Conservation (phyloP, 2,329 filamentous ascomycete genomes). For the Fusarium devonianum region DNA sequence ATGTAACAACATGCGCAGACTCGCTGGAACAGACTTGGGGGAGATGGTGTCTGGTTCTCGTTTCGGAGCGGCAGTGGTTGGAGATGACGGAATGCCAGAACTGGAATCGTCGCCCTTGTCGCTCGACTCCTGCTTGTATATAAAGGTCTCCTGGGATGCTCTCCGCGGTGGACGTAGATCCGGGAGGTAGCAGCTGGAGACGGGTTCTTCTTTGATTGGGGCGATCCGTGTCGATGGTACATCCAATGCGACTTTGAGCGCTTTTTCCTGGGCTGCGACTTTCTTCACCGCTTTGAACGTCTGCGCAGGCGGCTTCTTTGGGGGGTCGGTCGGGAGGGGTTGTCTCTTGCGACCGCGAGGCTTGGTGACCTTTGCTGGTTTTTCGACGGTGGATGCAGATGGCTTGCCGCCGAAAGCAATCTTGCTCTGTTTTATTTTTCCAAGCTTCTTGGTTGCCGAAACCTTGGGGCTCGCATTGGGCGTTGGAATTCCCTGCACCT, state of each 20-base stretch:
- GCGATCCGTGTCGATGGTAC: constrained; percentile 6
- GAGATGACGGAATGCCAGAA: constrained; percentile 31
- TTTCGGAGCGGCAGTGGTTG: constrained; percentile 20
- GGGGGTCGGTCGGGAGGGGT: constrained; percentile 47
- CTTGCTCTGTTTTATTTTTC: constrained; percentile 60
- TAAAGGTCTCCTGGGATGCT: constrained; percentile 27
- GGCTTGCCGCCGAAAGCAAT: constrained; percentile 52
- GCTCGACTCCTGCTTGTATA: constrained; percentile 23
- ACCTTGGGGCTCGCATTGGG: constrained; percentile 64
- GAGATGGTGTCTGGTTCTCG: constrained; percentile 51
- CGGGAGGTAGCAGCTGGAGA: constrained; percentile 23
- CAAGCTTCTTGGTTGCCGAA: constrained; percentile 49
- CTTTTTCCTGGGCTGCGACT: constrained; percentile 19
- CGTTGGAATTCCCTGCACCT: constrained; percentile 62
- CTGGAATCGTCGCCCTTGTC: constrained; percentile 12
- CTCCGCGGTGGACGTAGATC: constrained; percentile 36
- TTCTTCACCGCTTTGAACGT: constrained; percentile 38
- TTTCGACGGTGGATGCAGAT: constrained; percentile 22
- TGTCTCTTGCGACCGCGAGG: constrained; percentile 47
- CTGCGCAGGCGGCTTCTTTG: constrained; percentile 53
- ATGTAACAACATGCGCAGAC: constrained; percentile 51
- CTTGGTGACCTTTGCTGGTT: constrained; percentile 38
- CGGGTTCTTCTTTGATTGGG: constrained; percentile 4
- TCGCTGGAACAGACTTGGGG: constrained; percentile 51
- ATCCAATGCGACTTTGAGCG: constrained; percentile 25